Percentiles rank a stretch among this genome's conserved stretches.
These are phyloP conservation scores for Baorangia bicolor DNA, from an alignment of 768 basidiomycete species.

Conservation along the genomic window DNA sequence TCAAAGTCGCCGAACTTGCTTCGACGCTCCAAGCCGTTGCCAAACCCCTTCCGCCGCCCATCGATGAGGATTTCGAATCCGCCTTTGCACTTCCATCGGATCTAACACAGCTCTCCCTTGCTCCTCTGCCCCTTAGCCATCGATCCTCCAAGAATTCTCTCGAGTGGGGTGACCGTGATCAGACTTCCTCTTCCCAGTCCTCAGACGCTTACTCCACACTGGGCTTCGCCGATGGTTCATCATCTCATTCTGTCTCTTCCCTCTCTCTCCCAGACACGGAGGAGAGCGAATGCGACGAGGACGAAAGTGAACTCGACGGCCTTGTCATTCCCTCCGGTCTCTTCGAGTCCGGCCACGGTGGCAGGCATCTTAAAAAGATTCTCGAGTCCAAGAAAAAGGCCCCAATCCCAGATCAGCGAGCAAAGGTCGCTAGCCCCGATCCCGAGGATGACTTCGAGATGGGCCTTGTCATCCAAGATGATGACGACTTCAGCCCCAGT, in stretches of 20 bases:
- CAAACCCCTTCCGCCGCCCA: slow-evolving; percentile 38
- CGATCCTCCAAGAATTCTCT: slow-evolving; percentile 80
- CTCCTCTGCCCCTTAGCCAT: slow-evolving; percentile 71
- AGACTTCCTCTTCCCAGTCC: slow-evolving; percentile 81
- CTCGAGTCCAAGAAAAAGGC: slow-evolving; percentile 54
- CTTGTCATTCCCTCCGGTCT: slow-evolving; percentile 73
- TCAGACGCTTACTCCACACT: slow-evolving; percentile 83
- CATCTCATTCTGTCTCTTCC: slow-evolving; percentile 69
- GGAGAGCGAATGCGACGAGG: slow-evolving; percentile 64
- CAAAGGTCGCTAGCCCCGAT: slow-evolving; percentile 57
- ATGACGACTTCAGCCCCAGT: slow-evolving; percentile 79
- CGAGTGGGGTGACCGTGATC: slow-evolving; percentile 84
- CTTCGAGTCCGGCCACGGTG: slow-evolving; percentile 69
- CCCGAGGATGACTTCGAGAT: slow-evolving; percentile 85
- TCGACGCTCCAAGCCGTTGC: slow-evolving; percentile 33
- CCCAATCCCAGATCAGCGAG: slow-evolving; percentile 52
- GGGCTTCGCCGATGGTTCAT: slow-evolving; percentile 70
- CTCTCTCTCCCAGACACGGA: slow-evolving; percentile 67
- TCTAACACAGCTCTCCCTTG: slow-evolving; percentile 78
- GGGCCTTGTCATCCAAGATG: slow-evolving; percentile 81
- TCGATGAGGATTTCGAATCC: slow-evolving; percentile 78
- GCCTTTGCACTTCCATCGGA: slow-evolving; percentile 79
- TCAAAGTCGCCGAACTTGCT: slow-evolving; percentile 63
- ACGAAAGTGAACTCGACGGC: slow-evolving; percentile 77
- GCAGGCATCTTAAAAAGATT: slow-evolving; percentile 47